Base-by-base conservation (phyloP, 2,329 filamentous ascomycete genomes). In the Sclerotinia spermophila region DNA sequence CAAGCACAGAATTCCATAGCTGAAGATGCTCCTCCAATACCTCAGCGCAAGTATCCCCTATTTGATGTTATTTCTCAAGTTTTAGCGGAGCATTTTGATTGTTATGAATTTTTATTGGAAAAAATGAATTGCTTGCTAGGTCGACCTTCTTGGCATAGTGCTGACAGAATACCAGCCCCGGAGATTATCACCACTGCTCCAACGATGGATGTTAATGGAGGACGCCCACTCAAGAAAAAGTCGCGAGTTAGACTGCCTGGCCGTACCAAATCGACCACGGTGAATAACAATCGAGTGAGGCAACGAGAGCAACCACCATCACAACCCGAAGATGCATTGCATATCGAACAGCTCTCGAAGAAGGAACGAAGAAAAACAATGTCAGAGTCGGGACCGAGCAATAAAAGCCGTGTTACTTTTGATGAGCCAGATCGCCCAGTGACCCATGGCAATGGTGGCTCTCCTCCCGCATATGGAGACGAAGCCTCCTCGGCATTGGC, bases 101-200 rank as follows among this genome's bases (percentile, higher is more conserved):
- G 58, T 61, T 44, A 38, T 19, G 30, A 17, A 30, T 17, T 42
- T 42, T 61, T 21, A 17, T 61, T 61, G 6, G 58, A 21, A n/a
- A 3, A 13, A 21, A n/a, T 30, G 19, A 27, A 65, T 21, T 24
- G 17, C 33, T 59, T 59, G 56, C 56, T n/a, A 17, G 56, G 33
- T 38, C 15, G 40, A 40, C 58, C 7, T 51, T 55, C 38, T 44
- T 67, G 45, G 45, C n/a, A 68, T 59, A 30, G 53, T 62, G 51
- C 71, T 73, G 45, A 74, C 72, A 71, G 58, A 21, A 40, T 58
- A 51, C 60, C 76, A 90, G 88, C 88, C 73, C 88, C 88, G 62
- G 84, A 87, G 75, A 98, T 98, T 79, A 96, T 98, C 80, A 97
- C 92, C 65, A 98, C 95, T 17, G 92, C 94, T 24, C 94, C 96